Evolutionary conservation across 208 protist species (phyloP), one percentile per base, ranked within the genome.

Genomic region (Phytomonas sp.): DNA sequence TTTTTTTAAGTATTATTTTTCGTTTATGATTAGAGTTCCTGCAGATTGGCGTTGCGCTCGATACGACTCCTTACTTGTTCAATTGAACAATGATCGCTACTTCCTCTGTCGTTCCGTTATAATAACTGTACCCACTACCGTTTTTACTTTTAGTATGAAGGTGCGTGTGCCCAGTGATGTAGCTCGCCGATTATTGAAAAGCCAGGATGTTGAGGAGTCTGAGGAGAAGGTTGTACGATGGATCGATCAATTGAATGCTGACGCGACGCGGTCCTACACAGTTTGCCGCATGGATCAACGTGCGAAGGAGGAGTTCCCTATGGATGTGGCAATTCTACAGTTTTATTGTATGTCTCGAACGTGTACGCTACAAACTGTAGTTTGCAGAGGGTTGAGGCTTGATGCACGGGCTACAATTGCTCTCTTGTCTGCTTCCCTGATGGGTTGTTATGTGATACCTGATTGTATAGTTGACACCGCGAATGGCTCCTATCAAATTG

Each of bases 381-480:
- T 51, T 51, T 51, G 40, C 20, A 59, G 73, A 7, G 75, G 75
- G 1, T 64, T 68, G 23, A 36, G 75, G 7, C 40, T 46, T 28
- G 70, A 70, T 36, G 66, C 65, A 17, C 46, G 75, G 2, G 71
- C 72, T 8, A 82, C 77, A 31, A 51, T 68, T 4, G 79, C 74
- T 26, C 74, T 77, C 63, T 71, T 91, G 23, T 79, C 75, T 43
- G 81, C 85, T 0, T 70, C 68, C 3, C 67, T 94, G 28, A 62
- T 81, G 31, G 88, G 88, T 1, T 67, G 72, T 7, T 90, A 82
- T 68, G 77, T 94, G 26, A 37, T 79, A 15, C 70, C 80, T n/a
- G 85, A 82, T 8, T 77, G 74, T 6, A 40, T 66, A 5, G 70
- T 89, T 23, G 66, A 75, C 20, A 84, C 79, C 0, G 73, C 60